phyloP scores from a whole-genome alignment of 257 asterid genomes.

The Fraxinus americana region DNA sequence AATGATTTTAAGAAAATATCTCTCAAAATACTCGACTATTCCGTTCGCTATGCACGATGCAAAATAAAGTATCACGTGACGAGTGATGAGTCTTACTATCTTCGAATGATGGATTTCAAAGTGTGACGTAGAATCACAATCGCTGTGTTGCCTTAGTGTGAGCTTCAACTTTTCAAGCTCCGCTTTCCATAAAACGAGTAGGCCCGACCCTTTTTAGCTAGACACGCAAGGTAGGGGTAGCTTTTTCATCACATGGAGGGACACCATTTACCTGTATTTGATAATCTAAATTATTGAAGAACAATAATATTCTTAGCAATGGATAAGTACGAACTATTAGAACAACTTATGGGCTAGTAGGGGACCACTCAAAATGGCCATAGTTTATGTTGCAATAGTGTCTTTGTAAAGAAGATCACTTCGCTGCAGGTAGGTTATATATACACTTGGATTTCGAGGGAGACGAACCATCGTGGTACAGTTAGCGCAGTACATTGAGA shows the following conservation, averaged over 20 bases:
- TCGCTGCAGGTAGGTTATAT: background rate
- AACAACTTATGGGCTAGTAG: constrained; percentile 22
- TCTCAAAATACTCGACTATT: too few relatives aligned
- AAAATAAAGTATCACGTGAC: too few relatives aligned
- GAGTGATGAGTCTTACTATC: too few relatives aligned
- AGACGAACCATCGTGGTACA: background rate
- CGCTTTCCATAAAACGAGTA: background rate
- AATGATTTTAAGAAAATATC: too few relatives aligned
- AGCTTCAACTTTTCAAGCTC: background rate
- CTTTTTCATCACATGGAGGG: constrained; percentile 5
- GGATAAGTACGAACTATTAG: constrained; percentile 44
- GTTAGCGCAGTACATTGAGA: constrained; percentile 1
- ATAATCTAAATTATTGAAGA: constrained; percentile 21
- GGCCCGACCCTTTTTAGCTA: background rate
- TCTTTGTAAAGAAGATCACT: constrained; percentile 2
- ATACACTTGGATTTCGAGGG: constrained; percentile 20
- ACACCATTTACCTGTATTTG: constrained; percentile 27
- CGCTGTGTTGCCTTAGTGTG: too few relatives aligned
- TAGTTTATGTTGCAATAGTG: constrained; percentile 6
- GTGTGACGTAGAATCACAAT: too few relatives aligned
- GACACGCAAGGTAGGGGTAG: background rate
- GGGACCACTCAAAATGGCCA: background rate
- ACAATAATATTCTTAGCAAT: constrained; percentile 34
- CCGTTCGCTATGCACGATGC: too few relatives aligned
- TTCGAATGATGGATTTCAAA: too few relatives aligned